Conservation (phyloP, 169 alveolate species). For the Eimeria sp. region DNA sequence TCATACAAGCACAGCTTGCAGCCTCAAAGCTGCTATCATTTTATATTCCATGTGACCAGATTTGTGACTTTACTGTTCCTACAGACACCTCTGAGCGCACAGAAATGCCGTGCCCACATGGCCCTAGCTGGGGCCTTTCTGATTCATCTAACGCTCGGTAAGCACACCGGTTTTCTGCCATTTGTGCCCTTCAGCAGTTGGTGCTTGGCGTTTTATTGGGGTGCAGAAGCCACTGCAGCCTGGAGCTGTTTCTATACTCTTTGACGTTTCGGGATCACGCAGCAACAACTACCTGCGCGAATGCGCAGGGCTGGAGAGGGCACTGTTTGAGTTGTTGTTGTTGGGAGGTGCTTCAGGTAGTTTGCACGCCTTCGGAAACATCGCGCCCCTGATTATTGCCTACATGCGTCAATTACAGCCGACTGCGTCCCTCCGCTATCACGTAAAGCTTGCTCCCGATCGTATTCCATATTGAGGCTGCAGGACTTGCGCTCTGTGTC, state of each 20-base stretch:
- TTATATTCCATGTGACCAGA: neutral
- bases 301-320: neutral
- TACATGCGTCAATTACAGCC: conserved; percentile 75
- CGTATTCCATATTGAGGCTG: neutral
- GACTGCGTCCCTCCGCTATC: conserved; percentile 39
- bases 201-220: neutral
- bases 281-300: neutral
- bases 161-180: neutral
- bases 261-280: neutral
- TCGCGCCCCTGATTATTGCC: conserved; percentile 62
- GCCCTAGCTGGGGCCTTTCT: conserved; percentile 74
- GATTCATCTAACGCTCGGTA: conserved; percentile 70
- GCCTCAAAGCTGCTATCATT: neutral
- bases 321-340: neutral
- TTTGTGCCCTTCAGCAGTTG: neutral
- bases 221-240: neutral
- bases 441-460: neutral
- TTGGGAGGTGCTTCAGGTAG: conserved; percentile 13
- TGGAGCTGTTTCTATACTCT: neutral
- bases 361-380: conserved; percentile 71
- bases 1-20: no score
- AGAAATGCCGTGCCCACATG: conserved; percentile 63
- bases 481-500: neutral
- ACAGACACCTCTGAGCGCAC: conserved; percentile 58
- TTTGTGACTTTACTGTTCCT: neutral